A percentile compares a stretch with the other conserved stretches of the same genome.
phyloP scores from a whole-genome alignment of 768 basidiomycete genomes.

The Piloderma croceum region DNA sequence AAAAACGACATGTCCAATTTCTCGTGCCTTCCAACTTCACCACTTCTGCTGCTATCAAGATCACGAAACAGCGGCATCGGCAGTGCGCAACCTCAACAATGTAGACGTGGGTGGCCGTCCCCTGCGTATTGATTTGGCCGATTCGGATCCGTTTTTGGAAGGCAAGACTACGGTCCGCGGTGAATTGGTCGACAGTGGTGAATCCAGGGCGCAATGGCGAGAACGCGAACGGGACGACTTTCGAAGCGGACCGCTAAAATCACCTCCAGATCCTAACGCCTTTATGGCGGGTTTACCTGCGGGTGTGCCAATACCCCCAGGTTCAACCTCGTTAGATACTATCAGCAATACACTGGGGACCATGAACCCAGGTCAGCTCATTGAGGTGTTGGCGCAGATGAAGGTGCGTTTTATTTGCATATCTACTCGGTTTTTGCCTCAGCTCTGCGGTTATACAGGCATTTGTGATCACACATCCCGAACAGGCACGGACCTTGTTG shows the following conservation, averaged over 20 bases:
- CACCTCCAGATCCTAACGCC: slow-evolving; percentile 37
- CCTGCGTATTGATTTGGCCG: slow-evolving; percentile 89
- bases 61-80: slow-evolving; percentile 92
- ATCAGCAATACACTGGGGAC: slow-evolving; percentile 83
- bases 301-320: slow-evolving; percentile 69
- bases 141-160: slow-evolving; percentile 88
- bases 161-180: slow-evolving; percentile 85
- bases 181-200: slow-evolving; percentile 70
- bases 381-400: slow-evolving; percentile 96
- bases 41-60: slow-evolving; percentile 42
- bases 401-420: slow-evolving; percentile 58
- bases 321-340: slow-evolving; percentile 67
- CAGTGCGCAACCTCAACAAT: slow-evolving; percentile 93
- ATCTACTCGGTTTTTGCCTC: slow-evolving; percentile 13
- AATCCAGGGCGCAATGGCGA: slow-evolving; percentile 50
- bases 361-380: slow-evolving; percentile 77
- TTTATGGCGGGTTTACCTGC: slow-evolving; percentile 68
- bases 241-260: slow-evolving; percentile 22
- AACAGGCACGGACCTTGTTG: slow-evolving; percentile 78
- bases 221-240: slow-evolving; percentile 39
- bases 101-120: slow-evolving; percentile 89
- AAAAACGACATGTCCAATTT: slow-evolving; percentile 1
- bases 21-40: slow-evolving; percentile 9
- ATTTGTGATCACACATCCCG: slow-evolving; percentile 86
- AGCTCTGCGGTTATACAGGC: slow-evolving; percentile 46